A percentile compares a stretch with the other conserved stretches of the same genome.
Conservation (phyloP, 139 green algal genomes). For the Chlorella ohadii region DNA sequence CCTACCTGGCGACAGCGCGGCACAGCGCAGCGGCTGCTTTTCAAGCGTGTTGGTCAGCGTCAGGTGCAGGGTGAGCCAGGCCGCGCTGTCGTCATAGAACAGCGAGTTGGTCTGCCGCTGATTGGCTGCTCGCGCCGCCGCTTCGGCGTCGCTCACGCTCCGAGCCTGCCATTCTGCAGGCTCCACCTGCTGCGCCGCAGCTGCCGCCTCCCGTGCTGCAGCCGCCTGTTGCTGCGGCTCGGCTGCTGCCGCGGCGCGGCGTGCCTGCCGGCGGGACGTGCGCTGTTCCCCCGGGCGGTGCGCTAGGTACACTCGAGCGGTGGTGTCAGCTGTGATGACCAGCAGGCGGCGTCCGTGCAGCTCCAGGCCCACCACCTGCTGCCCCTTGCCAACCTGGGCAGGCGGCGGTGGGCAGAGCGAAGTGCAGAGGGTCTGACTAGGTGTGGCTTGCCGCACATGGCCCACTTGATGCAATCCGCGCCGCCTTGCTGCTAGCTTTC, state of each 20-base stretch:
- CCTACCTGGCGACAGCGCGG: slow-evolving; percentile 27
- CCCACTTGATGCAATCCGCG: too few species aligned
- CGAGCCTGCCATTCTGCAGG: neutral
- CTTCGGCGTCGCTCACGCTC: neutral
- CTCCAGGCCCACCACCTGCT: slow-evolving; percentile 60
- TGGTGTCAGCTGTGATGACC: slow-evolving; percentile 73
- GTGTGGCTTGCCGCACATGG: too few species aligned
- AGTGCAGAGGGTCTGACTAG: too few species aligned
- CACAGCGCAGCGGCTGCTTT: slow-evolving; percentile 7
- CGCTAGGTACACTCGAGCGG: slow-evolving; percentile 68
- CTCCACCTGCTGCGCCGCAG: too few species aligned
- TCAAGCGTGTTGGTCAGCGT: neutral
- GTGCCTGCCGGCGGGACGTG: neutral
- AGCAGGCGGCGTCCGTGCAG: slow-evolving; percentile 80
- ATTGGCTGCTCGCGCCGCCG: neutral
- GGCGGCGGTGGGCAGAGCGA: too few species aligned
- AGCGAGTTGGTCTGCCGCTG: neutral
- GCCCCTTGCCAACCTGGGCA: slow-evolving; percentile 49
- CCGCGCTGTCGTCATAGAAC: neutral
- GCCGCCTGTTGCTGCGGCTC: neutral
- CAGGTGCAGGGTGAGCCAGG: neutral
- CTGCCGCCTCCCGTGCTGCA: neutral
- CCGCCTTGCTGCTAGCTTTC: too few species aligned
- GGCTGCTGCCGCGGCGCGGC: neutral
- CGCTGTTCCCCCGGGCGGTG: neutral